Conservation (phyloP, 352 stramenopile genomes). For the Pythium pyrilobum region DNA sequence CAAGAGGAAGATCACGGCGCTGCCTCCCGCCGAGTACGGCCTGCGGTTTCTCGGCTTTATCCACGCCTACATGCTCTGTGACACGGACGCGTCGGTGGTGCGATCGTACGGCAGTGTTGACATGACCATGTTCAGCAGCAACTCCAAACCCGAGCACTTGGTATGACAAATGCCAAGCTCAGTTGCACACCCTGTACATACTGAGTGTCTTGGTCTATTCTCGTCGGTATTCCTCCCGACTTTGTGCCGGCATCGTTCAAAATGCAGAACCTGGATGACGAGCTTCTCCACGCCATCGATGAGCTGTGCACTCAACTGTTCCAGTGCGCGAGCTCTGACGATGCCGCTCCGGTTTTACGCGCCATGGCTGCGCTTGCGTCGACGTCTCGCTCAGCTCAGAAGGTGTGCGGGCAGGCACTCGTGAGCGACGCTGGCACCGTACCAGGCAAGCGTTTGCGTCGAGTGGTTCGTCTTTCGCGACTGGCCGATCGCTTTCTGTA, state of each 20-base stretch:
- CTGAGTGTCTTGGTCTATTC: too few species aligned
- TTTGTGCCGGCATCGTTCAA: too few species aligned
- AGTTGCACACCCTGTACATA: too few species aligned
- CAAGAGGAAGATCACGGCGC: constrained; percentile 71
- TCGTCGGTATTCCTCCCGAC: too few species aligned
- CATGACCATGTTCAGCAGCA: constrained; percentile 3
- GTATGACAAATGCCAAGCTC: too few species aligned
- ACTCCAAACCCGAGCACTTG: too few species aligned
- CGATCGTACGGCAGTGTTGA: constrained; percentile 74
- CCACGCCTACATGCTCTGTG: constrained; percentile 74
- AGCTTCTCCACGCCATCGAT: background rate
- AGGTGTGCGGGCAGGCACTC: background rate
- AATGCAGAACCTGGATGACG: too few species aligned
- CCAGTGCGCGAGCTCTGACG: background rate
- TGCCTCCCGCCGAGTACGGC: constrained; percentile 78
- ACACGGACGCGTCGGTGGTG: constrained; percentile 43
- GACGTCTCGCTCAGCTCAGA: constrained; percentile 4
- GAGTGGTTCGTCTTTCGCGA: background rate
- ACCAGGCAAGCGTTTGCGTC: background rate
- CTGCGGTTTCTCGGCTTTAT: constrained; percentile 85
- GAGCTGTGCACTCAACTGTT: constrained; percentile 16
- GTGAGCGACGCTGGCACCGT: background rate
- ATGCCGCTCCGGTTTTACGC: constrained; percentile 3
- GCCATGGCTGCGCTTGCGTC: background rate
- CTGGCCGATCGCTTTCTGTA: constrained; percentile 23